Evolutionary conservation across 768 basidiomycete species (phyloP), one percentile per base, ranked within the genome.

Genomic region (Cyathus striatus): DNA sequence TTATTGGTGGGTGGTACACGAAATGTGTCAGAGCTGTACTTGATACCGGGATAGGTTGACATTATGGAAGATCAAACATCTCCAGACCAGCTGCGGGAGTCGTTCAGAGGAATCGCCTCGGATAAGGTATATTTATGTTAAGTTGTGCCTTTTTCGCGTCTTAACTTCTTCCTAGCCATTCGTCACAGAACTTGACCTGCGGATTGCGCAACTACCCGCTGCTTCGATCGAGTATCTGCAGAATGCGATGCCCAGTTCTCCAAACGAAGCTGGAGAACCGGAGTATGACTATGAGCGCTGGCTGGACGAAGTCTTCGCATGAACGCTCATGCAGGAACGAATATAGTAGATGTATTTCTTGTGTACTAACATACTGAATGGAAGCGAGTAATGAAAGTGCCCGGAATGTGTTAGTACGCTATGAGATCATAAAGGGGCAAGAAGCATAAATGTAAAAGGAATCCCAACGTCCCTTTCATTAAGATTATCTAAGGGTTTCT

Each of bases 31-130:
- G 35, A 14, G 46, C 34, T 12, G 20, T 42, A 39, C n/a, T n/a
- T 20, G 24, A 25, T 46, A 20, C 22, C 23, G 14, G 27, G 10
- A 23, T 50, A 97, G 94, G 90, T 95, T 41, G 92, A 92, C 21
- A 93, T 96, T 47, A 93, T 81, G 22, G 94, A 98, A 65, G 96
- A 99, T 58, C 90, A 96, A 44, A 92, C 90, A 3, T 87, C 93
- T 3, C 78, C 86, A 0, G 91, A 93, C 30, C 95, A 97, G 56
- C 75, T 99, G 51, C 81, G 87, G 16, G 91, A 92, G 45, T 82
- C 94, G 2, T 99, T 99, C 80, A 83, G 90, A 22, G 88, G 88
- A 3, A 87, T 96, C 13, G 91, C 94, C 1, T 77, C 72, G 7
- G 86, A 92, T 58, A 97, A 97, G 79, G 94, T 88, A 42, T 23